Evolutionary conservation across 371 early-diverging fungal species (phyloP).

Genomic region (Fennellomyces sp.): DNA sequence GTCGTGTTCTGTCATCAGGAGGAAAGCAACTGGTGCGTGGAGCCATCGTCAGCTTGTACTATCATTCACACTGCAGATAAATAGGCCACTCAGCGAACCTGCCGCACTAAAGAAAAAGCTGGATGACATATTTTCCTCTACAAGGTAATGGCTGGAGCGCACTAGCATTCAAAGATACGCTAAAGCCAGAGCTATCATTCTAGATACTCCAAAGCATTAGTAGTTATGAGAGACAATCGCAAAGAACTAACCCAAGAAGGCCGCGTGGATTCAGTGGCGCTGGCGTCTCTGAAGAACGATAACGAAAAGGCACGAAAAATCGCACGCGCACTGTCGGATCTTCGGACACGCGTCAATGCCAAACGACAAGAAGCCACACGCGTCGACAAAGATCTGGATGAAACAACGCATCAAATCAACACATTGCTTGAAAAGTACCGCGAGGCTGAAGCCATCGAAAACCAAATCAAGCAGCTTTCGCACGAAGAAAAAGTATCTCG

Average conservation of each 20-base stretch:
- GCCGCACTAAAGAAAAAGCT: constrained; percentile 95
- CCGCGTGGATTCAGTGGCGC: constrained; percentile 65
- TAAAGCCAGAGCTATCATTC: background rate
- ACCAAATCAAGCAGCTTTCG: constrained; percentile 26
- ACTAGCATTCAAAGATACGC: no score
- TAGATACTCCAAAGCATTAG: constrained; percentile 93
- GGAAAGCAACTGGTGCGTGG: constrained; percentile 90
- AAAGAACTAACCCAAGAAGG: constrained; percentile 76
- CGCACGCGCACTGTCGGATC: constrained; percentile 23
- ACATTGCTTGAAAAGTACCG: constrained; percentile 36
- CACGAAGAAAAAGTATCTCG: constrained; percentile 43
- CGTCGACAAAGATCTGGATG: constrained; percentile 45
- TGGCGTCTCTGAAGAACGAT: constrained; percentile 71
- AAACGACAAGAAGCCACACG: constrained; percentile 39
- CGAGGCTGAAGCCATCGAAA: constrained; percentile 37
- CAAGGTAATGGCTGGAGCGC: no score
- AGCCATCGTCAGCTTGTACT: background rate
- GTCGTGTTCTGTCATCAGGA: constrained; percentile 99
- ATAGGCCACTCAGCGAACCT: constrained; percentile 94
- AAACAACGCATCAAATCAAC: constrained; percentile 39
- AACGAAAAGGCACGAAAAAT: constrained; percentile 78
- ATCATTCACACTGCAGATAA: background rate
- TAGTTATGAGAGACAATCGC: constrained; percentile 75
- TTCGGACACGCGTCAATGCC: constrained; percentile 31
- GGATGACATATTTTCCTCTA: constrained; percentile 98